Conservation (phyloP, 2,329 filamentous ascomycete genomes). For the Aphanocladium album region DNA sequence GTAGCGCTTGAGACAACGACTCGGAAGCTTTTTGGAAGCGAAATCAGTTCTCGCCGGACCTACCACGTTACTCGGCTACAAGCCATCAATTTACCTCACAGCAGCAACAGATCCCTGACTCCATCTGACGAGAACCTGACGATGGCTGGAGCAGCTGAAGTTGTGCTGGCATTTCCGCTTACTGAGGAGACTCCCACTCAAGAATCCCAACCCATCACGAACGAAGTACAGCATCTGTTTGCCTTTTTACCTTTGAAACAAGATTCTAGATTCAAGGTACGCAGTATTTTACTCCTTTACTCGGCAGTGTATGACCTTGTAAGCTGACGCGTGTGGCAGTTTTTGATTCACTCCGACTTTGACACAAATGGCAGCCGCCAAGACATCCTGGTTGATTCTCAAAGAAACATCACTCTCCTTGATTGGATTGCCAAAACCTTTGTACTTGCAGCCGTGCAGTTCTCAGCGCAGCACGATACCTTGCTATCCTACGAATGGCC, state of each 20-base stretch:
- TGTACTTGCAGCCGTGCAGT: conserved; percentile 30
- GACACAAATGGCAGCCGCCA: conserved; percentile 41
- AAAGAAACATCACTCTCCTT: conserved; percentile 33
- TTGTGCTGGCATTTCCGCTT: conserved; percentile 44
- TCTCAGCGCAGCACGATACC: conserved; percentile 30
- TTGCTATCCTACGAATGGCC: conserved; percentile 40
- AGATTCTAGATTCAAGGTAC: conserved; percentile 36
- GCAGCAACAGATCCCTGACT: conserved; percentile 29
- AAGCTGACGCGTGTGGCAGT: conserved; percentile 22
- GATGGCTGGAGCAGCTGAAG: conserved; percentile 25
- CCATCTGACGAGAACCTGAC: conserved; percentile 18
- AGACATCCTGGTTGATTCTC: conserved; percentile 33
- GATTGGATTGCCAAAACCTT: conserved; percentile 34
- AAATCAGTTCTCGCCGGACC: not conserved
- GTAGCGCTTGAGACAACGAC: not conserved
- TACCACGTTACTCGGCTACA: conserved; percentile 26
- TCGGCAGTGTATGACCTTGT: not conserved
- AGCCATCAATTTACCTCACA: conserved; percentile 26
- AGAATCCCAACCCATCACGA: conserved; percentile 24
- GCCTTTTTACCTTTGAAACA: conserved; percentile 41
- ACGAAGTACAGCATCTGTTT: conserved; percentile 38
- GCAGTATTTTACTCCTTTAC: not conserved
- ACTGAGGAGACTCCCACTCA: conserved; percentile 15
- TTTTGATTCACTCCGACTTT: conserved; percentile 48
- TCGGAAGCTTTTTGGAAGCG: not conserved